Evolutionary conservation across 2,329 filamentous ascomycete species (phyloP).

Genomic region (Clarireedia homoeocarpa): DNA sequence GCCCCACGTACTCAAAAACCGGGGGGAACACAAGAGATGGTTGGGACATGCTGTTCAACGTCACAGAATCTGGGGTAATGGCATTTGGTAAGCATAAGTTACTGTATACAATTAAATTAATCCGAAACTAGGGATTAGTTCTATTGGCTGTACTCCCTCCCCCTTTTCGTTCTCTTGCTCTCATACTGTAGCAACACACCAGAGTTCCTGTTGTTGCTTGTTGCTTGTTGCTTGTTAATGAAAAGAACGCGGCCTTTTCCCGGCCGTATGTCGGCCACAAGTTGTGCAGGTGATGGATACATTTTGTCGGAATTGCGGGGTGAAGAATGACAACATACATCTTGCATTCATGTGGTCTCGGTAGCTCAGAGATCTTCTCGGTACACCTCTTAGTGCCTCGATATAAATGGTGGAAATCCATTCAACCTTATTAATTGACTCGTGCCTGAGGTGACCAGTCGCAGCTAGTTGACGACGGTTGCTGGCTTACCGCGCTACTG

Average conservation of each 20-base stretch:
- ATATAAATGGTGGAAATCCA: not conserved
- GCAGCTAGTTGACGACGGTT: too few relatives aligned
- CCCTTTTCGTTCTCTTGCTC: not conserved
- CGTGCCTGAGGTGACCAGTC: too few relatives aligned
- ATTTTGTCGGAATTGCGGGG: constrained; percentile 5
- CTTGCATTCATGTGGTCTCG: constrained; percentile 3
- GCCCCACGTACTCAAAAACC: not conserved
- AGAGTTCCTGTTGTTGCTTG: too few relatives aligned
- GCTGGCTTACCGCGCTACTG: too few relatives aligned
- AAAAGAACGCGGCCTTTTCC: not conserved
- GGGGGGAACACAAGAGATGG: not conserved
- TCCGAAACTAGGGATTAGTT: not conserved
- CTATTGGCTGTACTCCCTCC: not conserved
- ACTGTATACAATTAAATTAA: not conserved
- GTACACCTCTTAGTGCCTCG: not conserved
- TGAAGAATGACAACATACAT: constrained; percentile 3
- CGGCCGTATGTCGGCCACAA: constrained; percentile 7
- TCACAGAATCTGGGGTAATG: not conserved
- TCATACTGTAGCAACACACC: too few relatives aligned
- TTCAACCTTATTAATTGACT: too few relatives aligned
- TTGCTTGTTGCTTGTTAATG: not conserved
- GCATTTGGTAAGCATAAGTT: too few relatives aligned
- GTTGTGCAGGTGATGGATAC: not conserved
- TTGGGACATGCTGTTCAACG: not conserved
- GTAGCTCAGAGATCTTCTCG: not conserved